These are phyloP conservation scores for Polytolypa hystricis DNA, from an alignment of 2,329 filamentous ascomycete species.

Conservation along the genomic window DNA sequence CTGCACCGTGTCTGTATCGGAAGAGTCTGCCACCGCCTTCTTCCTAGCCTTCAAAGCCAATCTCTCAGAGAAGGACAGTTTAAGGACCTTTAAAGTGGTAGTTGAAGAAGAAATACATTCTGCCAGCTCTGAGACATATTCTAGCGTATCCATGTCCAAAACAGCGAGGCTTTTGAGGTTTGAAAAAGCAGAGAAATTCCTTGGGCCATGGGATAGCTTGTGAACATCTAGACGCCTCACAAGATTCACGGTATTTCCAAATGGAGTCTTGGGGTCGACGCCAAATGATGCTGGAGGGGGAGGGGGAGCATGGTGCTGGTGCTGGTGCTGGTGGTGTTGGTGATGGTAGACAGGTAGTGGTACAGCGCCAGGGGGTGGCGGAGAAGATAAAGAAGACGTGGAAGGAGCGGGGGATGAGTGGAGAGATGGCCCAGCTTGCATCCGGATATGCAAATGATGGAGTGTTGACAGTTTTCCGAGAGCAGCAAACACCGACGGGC, in stretches of 20 bases:
- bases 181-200: slow-evolving; percentile 48
- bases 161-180: slow-evolving; percentile 43
- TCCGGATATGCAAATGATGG: slow-evolving; percentile 45
- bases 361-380: slow-evolving; percentile 9
- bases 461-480: slow-evolving; percentile 46
- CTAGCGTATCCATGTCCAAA: slow-evolving; percentile 50
- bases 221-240: slow-evolving; percentile 1
- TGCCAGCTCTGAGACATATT: slow-evolving; percentile 46
- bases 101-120: slow-evolving; percentile 45
- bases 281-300: slow-evolving; percentile 3
- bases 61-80: slow-evolving; percentile 47
- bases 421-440: slow-evolving; percentile 47
- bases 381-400: slow-evolving; percentile 19
- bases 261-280: slow-evolving; percentile 1
- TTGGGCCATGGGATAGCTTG: slow-evolving; percentile 28
- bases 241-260: not conserved
- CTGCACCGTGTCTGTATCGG: slow-evolving; percentile 39
- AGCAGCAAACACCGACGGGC: slow-evolving; percentile 45
- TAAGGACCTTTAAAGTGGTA: slow-evolving; percentile 43
- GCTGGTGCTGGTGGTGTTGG: slow-evolving; percentile 14
- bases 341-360: slow-evolving; percentile 10
- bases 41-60: slow-evolving; percentile 41
- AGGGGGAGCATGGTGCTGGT: slow-evolving; percentile 10
- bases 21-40: slow-evolving; percentile 34
- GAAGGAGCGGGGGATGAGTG: slow-evolving; percentile 40